Conservation (phyloP, 1,284 basidiomycete genomes). For the Rhodotorula sp. region DNA sequence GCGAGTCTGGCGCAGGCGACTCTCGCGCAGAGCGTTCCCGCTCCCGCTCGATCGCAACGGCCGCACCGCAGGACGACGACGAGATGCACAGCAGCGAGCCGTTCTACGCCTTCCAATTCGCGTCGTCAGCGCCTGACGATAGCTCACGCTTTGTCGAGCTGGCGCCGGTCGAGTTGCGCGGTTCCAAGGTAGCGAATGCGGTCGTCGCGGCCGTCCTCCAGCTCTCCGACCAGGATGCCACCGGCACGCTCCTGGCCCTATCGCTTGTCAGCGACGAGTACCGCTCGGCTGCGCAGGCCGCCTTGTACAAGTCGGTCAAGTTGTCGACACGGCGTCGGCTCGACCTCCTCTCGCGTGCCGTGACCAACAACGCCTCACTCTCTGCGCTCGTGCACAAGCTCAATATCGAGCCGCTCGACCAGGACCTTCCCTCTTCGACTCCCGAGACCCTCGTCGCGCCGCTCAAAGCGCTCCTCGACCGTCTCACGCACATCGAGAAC, state of each 20-base stretch:
- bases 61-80: neutral
- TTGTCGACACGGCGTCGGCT: neutral
- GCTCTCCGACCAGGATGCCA: too few relatives aligned
- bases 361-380: neutral
- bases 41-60: too few relatives aligned
- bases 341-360: neutral
- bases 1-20: too few relatives aligned
- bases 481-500: neutral
- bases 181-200: neutral
- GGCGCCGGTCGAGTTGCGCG: neutral
- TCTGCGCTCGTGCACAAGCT: neutral
- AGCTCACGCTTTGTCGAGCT: neutral
- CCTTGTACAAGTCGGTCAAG: neutral
- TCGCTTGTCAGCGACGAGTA: slow-evolving; percentile 12
- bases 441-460: slow-evolving; percentile 1
- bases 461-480: slow-evolving; percentile 1
- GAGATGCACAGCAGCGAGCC: neutral
- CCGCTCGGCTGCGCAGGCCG: neutral
- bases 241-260: neutral
- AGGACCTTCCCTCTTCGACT: neutral
- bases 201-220: neutral
- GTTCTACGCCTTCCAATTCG: neutral
- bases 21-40: too few relatives aligned
- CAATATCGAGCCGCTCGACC: slow-evolving; percentile 5
- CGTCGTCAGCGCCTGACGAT: neutral